Evolutionary conservation across 768 basidiomycete genomes (phyloP), one percentile per base, ranked within the genome.

Genomic region (Polyporus arcularius): DNA sequence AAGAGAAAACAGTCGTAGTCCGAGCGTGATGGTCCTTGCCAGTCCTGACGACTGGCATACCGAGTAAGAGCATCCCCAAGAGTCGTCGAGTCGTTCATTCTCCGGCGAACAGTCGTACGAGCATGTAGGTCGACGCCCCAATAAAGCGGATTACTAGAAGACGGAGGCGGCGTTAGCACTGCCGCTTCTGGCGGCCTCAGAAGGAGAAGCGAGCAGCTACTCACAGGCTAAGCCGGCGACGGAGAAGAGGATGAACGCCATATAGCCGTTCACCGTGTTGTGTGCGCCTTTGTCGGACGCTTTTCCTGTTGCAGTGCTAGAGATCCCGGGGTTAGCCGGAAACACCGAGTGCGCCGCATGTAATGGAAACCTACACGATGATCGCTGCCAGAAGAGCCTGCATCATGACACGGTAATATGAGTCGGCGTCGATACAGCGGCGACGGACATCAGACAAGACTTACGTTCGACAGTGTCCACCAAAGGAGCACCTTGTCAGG

Each of bases 401-500:
- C 4, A 69, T 39, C 67, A 62, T 41, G 16, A 26, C 32, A 46
- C 41, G 21, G 16, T n/a, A 40, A 35, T 32, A 53, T 41, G 31
- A 49, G 38, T 58, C 52, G 53, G 32, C 30, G 7, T n/a, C 45
- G n/a, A 26, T 39, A n/a, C n/a, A 6, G 51, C 52, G 53, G 26
- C 43, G 39, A 60, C 55, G 57, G 54, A 61, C 54, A 49, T 43
- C 60, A 47, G 47, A 18, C 39, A 15, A 14, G 45, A 56, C 81
- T 53, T 72, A 90, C 89, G 74, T 97, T 97, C 48, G 88, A 87
- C 70, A 98, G 75, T 9, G 90, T 90, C 94, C 95, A 99, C 7
- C 87, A 84, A 61, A 98, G 77, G 65, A 98, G 73, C 8, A 96
- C 92, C 81, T 79, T 74, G 18, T 40, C 57, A 18, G 12, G 48